Evolutionary conservation across 345 rosid genomes (phyloP).

Genomic region (Aquilaria malaccensis): DNA sequence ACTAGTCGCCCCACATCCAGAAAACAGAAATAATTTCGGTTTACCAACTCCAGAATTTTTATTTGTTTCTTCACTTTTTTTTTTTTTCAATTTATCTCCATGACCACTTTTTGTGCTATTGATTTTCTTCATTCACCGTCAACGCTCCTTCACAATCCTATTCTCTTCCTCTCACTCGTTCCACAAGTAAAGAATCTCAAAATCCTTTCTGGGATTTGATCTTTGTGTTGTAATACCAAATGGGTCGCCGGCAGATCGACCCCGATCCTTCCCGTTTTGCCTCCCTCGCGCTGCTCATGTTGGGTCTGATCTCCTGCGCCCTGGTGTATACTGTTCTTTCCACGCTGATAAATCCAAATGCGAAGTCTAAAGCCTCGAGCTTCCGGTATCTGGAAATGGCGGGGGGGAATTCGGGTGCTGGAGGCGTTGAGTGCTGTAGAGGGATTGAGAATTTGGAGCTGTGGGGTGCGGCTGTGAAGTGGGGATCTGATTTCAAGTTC

Average conservation of each 20-base stretch:
- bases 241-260: slow-evolving; percentile 67
- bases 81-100: background rate
- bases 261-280: slow-evolving; percentile 51
- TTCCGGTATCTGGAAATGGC: slow-evolving; percentile 12
- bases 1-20: too few species aligned
- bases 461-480: slow-evolving; percentile 97
- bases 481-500: slow-evolving; percentile 93
- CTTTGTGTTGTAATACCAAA: slow-evolving; percentile 17
- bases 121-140: slow-evolving; percentile 1
- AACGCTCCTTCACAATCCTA: slow-evolving; percentile 8
- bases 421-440: slow-evolving; percentile 54
- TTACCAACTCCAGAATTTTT: too few species aligned
- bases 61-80: too few species aligned
- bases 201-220: slow-evolving; percentile 13
- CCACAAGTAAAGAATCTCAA: slow-evolving; percentile 3
- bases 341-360: slow-evolving; percentile 27
- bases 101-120: slow-evolving; percentile 11
- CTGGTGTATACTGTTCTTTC: slow-evolving; percentile 69
- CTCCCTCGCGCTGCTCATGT: slow-evolving; percentile 36
- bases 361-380: slow-evolving; percentile 5
- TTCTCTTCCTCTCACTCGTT: background rate
- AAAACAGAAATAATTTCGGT: too few species aligned
- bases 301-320: slow-evolving; percentile 52
- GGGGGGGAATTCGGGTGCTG: slow-evolving; percentile 15
- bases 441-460: slow-evolving; percentile 85